Base-by-base conservation (phyloP, 768 basidiomycete species). In the Pleurotus giganteus region DNA sequence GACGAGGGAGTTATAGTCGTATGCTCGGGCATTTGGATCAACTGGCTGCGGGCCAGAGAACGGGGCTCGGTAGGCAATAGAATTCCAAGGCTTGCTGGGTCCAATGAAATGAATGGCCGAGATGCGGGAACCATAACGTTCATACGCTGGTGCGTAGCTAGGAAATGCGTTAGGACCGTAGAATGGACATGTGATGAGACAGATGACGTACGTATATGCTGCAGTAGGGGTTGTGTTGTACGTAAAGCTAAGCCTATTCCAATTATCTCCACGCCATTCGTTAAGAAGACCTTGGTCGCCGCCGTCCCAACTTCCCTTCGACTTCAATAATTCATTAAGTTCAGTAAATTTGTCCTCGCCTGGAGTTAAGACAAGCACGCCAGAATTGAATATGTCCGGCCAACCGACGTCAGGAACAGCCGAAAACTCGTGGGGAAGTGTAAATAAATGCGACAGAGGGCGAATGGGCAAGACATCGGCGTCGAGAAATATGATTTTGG, bases 351-450 rank as follows among this genome's bases (percentile, higher is more conserved):
- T 94, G 58, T 86, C 84, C 61, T 89, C 80, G 8, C 85, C 84
- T 1, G 94, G 94, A 51, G 82, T 78, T 32, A 94, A 71, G 47
- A 98, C 94, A 72, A 99, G 80, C 43, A 98, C 86, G 34, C 97
- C 97, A 21, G 95, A 96, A 69, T 99, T 99, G 77, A 99, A 99
- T 58, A 97, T 95, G 71, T 99, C 97, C 36, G 97, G 97, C 97
- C 97, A 99, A 61, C 97, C 97, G 28, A 94, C 91, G 69, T 99
- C 97, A 9, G 97, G 94, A 6, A 87, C 90, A 7, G 97, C 97
- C 37, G 94, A 88, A 66, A 99, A 94, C 58, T 91, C 86, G 66
- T 88, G 77, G 3, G 88, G 81, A 44, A 89, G 71, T 29, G 79
- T 76, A 71, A 99, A 98, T n/a, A 99, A 84, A 71, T 96, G 94